Conservation (phyloP, 495 filamentous ascomycete genomes). For the Acidomyces sp. region DNA sequence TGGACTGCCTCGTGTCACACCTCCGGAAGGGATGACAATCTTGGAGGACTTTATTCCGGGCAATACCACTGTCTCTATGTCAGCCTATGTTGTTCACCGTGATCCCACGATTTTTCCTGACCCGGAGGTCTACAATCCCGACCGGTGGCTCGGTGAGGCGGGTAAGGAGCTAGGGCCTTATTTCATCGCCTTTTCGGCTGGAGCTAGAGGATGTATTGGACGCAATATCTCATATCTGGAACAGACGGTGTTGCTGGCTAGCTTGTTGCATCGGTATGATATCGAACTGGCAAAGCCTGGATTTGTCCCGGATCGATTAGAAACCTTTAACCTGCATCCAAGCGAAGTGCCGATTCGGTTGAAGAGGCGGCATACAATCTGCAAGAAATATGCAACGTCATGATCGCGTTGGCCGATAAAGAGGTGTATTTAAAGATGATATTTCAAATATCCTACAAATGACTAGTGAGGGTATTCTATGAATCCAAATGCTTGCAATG, state of each 20-base stretch:
- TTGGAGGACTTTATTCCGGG: slow-evolving; percentile 22
- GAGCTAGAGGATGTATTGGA: slow-evolving; percentile 34
- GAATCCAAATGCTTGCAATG: too few relatives aligned
- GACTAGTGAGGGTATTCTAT: too few relatives aligned
- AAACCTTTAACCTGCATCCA: slow-evolving; percentile 33
- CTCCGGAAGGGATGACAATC: slow-evolving; percentile 19
- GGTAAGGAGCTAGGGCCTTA: slow-evolving; percentile 32
- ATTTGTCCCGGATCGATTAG: slow-evolving; percentile 31
- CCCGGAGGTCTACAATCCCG: slow-evolving; percentile 20
- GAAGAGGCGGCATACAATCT: slow-evolving; percentile 23
- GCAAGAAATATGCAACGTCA: background rate
- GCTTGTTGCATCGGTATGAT: slow-evolving; percentile 20
- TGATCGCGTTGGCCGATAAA: too few relatives aligned
- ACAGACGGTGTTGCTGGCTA: slow-evolving; percentile 23
- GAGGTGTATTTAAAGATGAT: too few relatives aligned
- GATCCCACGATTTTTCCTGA: slow-evolving; percentile 17
- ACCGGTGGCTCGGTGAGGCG: slow-evolving; percentile 23
- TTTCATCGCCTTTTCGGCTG: slow-evolving; percentile 34
- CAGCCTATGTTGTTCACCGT: slow-evolving; percentile 19
- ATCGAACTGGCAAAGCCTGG: slow-evolving; percentile 30
- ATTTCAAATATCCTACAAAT: too few relatives aligned
- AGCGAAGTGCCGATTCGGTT: slow-evolving; percentile 34
- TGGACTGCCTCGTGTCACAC: slow-evolving; percentile 22
- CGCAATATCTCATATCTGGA: slow-evolving; percentile 36
- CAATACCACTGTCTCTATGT: slow-evolving; percentile 17